Percentiles rank a stretch among this genome's conserved stretches.
Conservation (phyloP, 345 rosid genomes). For the Iberis pinnata region DNA sequence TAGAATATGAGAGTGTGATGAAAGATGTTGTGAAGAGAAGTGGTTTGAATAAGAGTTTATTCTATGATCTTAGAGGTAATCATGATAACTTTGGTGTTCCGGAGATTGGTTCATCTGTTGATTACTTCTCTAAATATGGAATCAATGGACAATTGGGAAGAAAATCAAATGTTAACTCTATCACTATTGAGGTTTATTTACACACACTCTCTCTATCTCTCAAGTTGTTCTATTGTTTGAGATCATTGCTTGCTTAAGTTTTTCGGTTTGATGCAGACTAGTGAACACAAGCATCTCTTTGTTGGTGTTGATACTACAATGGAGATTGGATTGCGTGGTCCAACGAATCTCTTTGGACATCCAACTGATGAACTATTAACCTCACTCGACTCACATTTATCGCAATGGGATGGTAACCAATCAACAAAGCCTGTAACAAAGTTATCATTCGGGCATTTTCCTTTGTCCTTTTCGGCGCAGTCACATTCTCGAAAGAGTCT, state of each 20-base stretch:
- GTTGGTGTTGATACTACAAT: constrained; percentile 83
- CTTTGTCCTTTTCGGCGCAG: constrained; percentile 70
- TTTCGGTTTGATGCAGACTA: constrained; percentile 33
- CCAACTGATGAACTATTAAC: constrained; percentile 71
- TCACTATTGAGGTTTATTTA: constrained; percentile 64
- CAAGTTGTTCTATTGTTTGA: constrained; percentile 1
- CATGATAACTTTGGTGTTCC: constrained; percentile 94
- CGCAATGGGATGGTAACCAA: constrained; percentile 69
- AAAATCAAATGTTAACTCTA: constrained; percentile 44
- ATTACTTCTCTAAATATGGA: constrained; percentile 79
- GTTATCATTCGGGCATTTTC: constrained; percentile 89
- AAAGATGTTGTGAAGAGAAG: constrained; percentile 57
- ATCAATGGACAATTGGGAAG: constrained; percentile 69
- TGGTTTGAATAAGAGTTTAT: constrained; percentile 57
- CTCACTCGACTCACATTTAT: constrained; percentile 52
- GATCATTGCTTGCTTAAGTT: neutral
- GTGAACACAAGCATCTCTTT: constrained; percentile 58
- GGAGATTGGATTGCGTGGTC: constrained; percentile 76
- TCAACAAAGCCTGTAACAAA: constrained; percentile 57
- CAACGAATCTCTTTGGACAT: constrained; percentile 94
- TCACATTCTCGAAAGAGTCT: constrained; percentile 56
- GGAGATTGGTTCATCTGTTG: constrained; percentile 45
- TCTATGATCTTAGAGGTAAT: constrained; percentile 92
- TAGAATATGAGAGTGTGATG: constrained; percentile 67
- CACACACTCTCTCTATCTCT: constrained; percentile 3